phyloP scores from a whole-genome alignment of 306 rosid genomes.

The Medicago ruthenica region DNA sequence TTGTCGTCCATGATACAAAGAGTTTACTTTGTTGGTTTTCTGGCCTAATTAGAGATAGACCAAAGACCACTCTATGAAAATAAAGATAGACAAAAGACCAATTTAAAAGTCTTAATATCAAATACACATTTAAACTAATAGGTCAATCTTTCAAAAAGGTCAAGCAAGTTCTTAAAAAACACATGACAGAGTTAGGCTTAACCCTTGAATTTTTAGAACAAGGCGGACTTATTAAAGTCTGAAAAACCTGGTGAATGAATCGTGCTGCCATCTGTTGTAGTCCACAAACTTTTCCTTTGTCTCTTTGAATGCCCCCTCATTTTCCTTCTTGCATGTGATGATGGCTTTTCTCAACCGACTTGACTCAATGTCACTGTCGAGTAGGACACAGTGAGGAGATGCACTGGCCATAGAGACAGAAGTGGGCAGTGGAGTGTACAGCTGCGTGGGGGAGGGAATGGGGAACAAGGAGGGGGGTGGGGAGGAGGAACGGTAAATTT shows the following conservation, averaged over 20 bases:
- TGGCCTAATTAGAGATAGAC: background rate
- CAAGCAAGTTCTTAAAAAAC: background rate
- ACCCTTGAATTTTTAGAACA: background rate
- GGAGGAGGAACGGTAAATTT: background rate
- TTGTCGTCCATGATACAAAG: no score
- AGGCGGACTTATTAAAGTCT: background rate
- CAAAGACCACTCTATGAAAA: background rate
- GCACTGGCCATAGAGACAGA: slow-evolving; percentile 51
- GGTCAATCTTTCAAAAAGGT: background rate
- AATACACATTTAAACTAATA: background rate
- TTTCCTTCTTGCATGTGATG: slow-evolving; percentile 44
- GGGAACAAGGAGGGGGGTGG: background rate
- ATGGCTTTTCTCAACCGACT: slow-evolving; percentile 15
- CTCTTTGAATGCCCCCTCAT: slow-evolving; percentile 60
- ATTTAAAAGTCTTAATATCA: background rate
- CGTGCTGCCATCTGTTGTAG: slow-evolving; percentile 73
- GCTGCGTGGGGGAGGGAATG: background rate
- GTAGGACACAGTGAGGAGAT: slow-evolving; percentile 34
- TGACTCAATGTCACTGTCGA: slow-evolving; percentile 33
- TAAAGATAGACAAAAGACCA: background rate
- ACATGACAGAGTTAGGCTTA: background rate
- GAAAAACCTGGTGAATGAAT: slow-evolving; percentile 27
- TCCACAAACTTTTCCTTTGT: slow-evolving; percentile 73
- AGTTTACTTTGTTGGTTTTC: background rate
- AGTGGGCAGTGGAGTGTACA: background rate